Evolutionary conservation across 2,329 filamentous ascomycete species (phyloP).

Genomic region (Cladosporium oxysporum): DNA sequence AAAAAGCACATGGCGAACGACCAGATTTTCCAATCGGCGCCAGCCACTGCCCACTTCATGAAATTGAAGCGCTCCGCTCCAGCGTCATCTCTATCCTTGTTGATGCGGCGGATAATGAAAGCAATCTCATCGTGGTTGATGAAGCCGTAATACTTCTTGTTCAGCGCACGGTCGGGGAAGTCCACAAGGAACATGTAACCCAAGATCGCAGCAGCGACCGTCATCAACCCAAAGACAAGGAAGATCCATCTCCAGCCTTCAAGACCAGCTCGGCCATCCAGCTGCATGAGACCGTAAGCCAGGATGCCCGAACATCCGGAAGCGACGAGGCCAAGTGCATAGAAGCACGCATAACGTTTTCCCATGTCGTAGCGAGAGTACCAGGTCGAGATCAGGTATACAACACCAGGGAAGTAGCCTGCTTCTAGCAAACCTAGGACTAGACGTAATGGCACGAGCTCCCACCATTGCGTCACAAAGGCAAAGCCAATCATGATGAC

Average conservation of each 20-base stretch:
- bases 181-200: constrained; percentile 20
- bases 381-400: constrained; percentile 69
- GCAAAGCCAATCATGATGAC: constrained; percentile 59
- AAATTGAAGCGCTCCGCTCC: constrained; percentile 18
- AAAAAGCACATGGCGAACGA: constrained; percentile 53
- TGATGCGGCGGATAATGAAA: constrained; percentile 21
- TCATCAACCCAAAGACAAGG: constrained; percentile 39
- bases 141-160: constrained; percentile 41
- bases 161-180: constrained; percentile 23
- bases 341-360: constrained; percentile 44
- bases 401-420: constrained; percentile 53
- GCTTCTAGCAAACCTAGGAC: constrained; percentile 65
- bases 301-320: constrained; percentile 52
- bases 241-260: constrained; percentile 50
- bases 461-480: constrained; percentile 56
- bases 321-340: constrained; percentile 51
- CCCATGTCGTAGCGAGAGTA: constrained; percentile 21
- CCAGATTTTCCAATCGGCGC: constrained; percentile 55
- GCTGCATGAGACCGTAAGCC: constrained; percentile 38
- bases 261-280: constrained; percentile 30
- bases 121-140: constrained; percentile 32
- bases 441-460: constrained; percentile 58
- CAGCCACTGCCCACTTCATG: constrained; percentile 51
- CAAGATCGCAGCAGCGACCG: constrained; percentile 9
- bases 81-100: constrained; percentile 19